Percentiles rank a stretch among this genome's conserved stretches.
phyloP scores from a whole-genome alignment of 2,329 filamentous ascomycete genomes.

The Parafenestella ontariensis region DNA sequence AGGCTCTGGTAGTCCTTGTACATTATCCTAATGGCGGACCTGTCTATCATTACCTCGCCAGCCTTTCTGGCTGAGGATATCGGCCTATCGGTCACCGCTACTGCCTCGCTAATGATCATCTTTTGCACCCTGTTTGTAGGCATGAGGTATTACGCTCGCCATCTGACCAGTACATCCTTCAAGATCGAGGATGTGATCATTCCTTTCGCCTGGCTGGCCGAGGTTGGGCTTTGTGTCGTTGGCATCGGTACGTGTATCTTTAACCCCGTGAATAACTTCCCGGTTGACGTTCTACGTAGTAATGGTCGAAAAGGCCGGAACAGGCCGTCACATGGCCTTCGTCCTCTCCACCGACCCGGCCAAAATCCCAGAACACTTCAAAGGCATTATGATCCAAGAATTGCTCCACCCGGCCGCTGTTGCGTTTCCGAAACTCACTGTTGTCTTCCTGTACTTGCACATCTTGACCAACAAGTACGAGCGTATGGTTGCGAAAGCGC shows the following conservation, averaged over 20 bases:
- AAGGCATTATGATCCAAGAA: slow-evolving; percentile 33
- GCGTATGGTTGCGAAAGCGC: slow-evolving; percentile 23
- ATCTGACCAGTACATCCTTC: slow-evolving; percentile 21
- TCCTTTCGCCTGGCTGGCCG: slow-evolving; percentile 30
- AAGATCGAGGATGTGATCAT: slow-evolving; percentile 28
- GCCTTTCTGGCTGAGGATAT: slow-evolving; percentile 24
- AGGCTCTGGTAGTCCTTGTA: slow-evolving; percentile 4
- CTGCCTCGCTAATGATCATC: slow-evolving; percentile 25
- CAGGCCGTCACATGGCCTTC: slow-evolving; percentile 32
- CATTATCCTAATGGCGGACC: slow-evolving; percentile 1
- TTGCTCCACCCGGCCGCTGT: slow-evolving; percentile 35
- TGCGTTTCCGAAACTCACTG: slow-evolving; percentile 35
- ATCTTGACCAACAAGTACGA: slow-evolving; percentile 36
- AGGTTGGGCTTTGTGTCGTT: slow-evolving; percentile 27
- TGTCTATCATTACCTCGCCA: slow-evolving; percentile 6
- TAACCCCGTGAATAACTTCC: background rate
- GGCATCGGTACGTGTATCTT: slow-evolving; percentile 24
- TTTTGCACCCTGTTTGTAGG: slow-evolving; percentile 28
- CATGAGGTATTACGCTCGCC: slow-evolving; percentile 31
- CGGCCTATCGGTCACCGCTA: slow-evolving; percentile 20
- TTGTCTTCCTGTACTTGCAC: slow-evolving; percentile 32
- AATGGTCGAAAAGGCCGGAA: slow-evolving; percentile 31
- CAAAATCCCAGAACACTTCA: slow-evolving; percentile 26
- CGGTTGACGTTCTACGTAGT: slow-evolving; percentile 11
- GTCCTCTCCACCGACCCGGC: slow-evolving; percentile 18